These are phyloP conservation scores for Zizania latifolia DNA, from an alignment of 176 grass and related monocot genomes.

Conservation along the genomic window DNA sequence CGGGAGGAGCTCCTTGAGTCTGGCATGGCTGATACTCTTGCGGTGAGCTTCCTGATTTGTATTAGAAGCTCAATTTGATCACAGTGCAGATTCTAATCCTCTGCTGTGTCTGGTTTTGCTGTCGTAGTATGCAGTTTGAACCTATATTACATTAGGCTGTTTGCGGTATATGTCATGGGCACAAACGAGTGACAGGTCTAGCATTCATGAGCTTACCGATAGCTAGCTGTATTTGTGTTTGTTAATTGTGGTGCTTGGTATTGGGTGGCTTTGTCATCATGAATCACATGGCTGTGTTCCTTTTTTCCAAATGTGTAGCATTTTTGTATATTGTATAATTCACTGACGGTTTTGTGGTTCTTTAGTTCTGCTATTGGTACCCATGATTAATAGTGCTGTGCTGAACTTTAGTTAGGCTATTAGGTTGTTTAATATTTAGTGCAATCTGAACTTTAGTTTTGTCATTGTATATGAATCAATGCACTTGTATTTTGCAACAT, in stretches of 20 bases:
- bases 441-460: background rate
- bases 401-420: background rate
- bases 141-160: background rate
- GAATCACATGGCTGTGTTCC: background rate
- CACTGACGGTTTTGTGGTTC: background rate
- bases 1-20: conserved; percentile 82
- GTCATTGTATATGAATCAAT: background rate
- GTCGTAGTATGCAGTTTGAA: background rate
- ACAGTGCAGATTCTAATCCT: background rate
- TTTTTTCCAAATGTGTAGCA: background rate
- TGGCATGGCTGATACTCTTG: conserved; percentile 70
- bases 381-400: background rate
- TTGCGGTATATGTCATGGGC: background rate
- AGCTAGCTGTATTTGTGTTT: background rate
- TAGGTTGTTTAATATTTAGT: background rate
- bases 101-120: background rate
- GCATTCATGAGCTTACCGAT: background rate
- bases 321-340: background rate
- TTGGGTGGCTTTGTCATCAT: too few species aligned
- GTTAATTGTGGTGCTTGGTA: background rate
- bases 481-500: background rate
- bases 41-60: conserved; percentile 33
- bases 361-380: background rate
- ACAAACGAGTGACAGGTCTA: background rate
- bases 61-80: background rate